phyloP scores from a whole-genome alignment of 306 rosid species.

The Parietaria judaica region DNA sequence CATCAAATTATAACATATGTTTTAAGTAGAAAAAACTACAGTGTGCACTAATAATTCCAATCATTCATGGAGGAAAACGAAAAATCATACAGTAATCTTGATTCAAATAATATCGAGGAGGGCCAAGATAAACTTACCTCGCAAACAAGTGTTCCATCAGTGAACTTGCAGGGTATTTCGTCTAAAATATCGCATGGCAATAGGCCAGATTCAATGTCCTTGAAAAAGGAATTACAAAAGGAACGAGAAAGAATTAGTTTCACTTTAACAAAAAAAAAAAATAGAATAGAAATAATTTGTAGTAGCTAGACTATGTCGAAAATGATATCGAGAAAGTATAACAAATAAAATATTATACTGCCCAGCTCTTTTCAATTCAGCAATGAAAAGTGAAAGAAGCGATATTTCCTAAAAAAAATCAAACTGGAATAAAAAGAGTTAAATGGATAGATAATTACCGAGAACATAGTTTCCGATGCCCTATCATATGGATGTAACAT shows the following conservation, averaged over 20 bases:
- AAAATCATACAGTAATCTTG: background rate
- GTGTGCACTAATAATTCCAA: no score
- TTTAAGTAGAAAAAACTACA: no score
- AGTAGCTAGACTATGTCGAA: background rate
- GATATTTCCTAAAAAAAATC: background rate
- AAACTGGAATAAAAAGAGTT: background rate
- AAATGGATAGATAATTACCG: conserved; percentile 45
- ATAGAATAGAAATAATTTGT: background rate
- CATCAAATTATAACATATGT: no score
- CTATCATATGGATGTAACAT: conserved; percentile 85
- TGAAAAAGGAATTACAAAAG: conserved; percentile 20
- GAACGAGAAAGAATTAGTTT: conserved; percentile 13
- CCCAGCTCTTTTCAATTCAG: no score
- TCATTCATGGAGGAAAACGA: background rate
- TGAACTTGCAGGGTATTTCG: conserved; percentile 83
- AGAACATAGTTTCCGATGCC: conserved; percentile 74
- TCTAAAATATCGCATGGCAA: conserved; percentile 91
- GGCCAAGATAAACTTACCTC: conserved; percentile 55
- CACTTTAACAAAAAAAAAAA: background rate
- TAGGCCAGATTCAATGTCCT: conserved; percentile 98
- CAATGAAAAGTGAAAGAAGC: no score
- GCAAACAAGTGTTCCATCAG: conserved; percentile 79
- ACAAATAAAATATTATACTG: no score
- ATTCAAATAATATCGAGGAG: conserved; percentile 13
- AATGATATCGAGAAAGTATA: background rate